A percentile compares a stretch with the other conserved stretches of the same genome.
Conservation (phyloP, 768 basidiomycete species). For the Termitomyces sp. region DNA sequence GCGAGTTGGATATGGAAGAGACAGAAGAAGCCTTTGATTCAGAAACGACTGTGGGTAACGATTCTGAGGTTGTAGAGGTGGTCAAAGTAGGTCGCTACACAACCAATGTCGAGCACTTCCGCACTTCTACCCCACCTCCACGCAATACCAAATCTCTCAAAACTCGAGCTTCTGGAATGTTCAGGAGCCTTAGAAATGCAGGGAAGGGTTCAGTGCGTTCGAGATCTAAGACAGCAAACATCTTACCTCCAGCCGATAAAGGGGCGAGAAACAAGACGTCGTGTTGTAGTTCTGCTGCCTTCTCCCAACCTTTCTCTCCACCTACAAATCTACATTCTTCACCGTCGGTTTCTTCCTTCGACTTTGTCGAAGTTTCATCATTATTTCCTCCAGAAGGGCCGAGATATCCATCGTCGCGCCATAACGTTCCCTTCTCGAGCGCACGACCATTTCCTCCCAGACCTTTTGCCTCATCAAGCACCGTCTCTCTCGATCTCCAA, state of each 20-base stretch:
- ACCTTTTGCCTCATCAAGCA: conserved; percentile 12
- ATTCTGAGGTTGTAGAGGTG: conserved; percentile 57
- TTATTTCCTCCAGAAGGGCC: conserved; percentile 16
- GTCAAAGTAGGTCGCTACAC: conserved; percentile 45
- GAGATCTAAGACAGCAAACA: conserved; percentile 30
- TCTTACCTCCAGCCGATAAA: conserved; percentile 9
- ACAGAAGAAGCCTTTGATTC: conserved; percentile 15
- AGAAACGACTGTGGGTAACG: conserved; percentile 24
- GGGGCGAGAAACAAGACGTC: conserved; percentile 23
- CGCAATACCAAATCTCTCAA: conserved; percentile 37
- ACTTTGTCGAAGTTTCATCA: conserved; percentile 15
- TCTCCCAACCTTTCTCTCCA: conserved; percentile 32
- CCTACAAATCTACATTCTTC: conserved; percentile 17
- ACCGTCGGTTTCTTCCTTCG: conserved; percentile 23
- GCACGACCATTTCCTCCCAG: background rate
- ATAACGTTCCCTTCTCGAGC: conserved; percentile 1
- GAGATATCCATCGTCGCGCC: conserved; percentile 7
- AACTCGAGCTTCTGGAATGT: conserved; percentile 40
- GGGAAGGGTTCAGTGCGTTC: conserved; percentile 26
- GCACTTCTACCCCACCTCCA: conserved; percentile 14
- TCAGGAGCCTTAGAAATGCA: conserved; percentile 39
- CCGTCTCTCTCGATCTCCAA: conserved; percentile 12
- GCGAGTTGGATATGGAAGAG: conserved; percentile 22
- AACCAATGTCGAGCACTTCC: conserved; percentile 5
- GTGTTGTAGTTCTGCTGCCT: conserved; percentile 29